Evolutionary conservation across 768 basidiomycete species (phyloP), one percentile per base, ranked within the genome.

Genomic region (Fomitopsis serialis): DNA sequence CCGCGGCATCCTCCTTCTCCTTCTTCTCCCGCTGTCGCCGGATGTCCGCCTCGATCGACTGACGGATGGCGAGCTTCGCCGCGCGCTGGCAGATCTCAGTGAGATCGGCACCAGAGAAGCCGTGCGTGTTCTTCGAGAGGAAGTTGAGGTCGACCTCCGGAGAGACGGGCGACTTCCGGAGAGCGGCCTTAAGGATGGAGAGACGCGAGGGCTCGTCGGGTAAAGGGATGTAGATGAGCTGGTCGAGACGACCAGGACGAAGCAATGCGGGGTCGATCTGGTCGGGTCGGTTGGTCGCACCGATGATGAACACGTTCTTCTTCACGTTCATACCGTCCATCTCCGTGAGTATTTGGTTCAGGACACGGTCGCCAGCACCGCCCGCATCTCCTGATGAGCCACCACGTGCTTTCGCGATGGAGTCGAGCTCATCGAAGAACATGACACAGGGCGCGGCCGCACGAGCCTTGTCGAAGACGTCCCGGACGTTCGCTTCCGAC

Each of bases 391-490:
- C 94, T 9, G 78, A 73, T 2, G 81, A 78, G 21, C 83, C 81
- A 57, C 97, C 97, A 73, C 97, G 92, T 50, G 94, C 83, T 76
- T 98, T 98, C 44, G 97, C 97, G 64, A 99, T 98, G 15, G 96
- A 97, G 70, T 99, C 97, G 69, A 99, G 78, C 71, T 99, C 97
- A 64, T 99, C 97, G 74, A 99, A 99, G 90, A 99, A 99, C 93
- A 99, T 97, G 62, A 99, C 97, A 68, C 97, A 98, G 52, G 97
- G 97, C 24, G 97, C 96, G 8, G 97, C 97, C 17, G 97, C 97
- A 61, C 97, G 92, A 27, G 97, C 97, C 75, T 98, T 98, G 82
- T 99, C 97, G 72, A 99, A 99, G 58, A 98, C 93, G 62, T 98
- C 96, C 63, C 97, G 92, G 57, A 99, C 97, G 65, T 99, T 99